Evolutionary conservation across 176 grass and related monocot genomes (phyloP), one percentile per base, ranked within the genome.

Genomic region (Bonia amplexicaulis): DNA sequence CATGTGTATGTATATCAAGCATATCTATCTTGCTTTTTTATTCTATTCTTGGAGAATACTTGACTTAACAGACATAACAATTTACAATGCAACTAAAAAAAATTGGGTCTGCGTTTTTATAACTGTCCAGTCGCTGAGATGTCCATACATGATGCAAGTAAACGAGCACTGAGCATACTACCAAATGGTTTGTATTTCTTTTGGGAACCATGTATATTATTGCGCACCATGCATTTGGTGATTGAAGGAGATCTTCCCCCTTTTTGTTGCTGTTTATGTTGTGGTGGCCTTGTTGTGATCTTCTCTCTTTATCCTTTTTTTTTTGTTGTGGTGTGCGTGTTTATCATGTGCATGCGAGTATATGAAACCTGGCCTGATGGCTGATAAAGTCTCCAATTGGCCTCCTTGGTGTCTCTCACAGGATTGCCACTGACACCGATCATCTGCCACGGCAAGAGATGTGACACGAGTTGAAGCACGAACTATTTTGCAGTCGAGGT

Each of bases 1-100:
- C 31, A 33, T 33, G 31, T 33, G 31, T 87, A 83, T 90, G 84
- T 87, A 79, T 87, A 83, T 61, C 74, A 79, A 74, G 23, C 39
- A 45, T 44, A 78, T 72, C 15, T 35, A 22, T 65, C 33, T 60
- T 12, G 9, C 76, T 83, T 61, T 82, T 57, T 61, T 6, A n/a
- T 57, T 37, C 10, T 67, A 61, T 74, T 73, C 17, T 68, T 41
- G 57, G 59, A 76, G 71, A 70, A 33, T 80, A 76, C 17, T 39
- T 82, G 80, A 82, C 39, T 29, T 71, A 60, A 55, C 80, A 71
- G 66, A 42, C 46, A 77, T 13, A 11, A 29, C 58, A 39, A 27
- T 55, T 69, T 54, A 74, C 42, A 76, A 58, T 67, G 7, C 31
- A 8, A 13, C n/a, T 62, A 70, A 42, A 78, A 51, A 31, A 41